Percentiles rank a stretch among this genome's conserved stretches.
phyloP scores from a whole-genome alignment of 345 rosid species.

The Pistacia atlantica region DNA sequence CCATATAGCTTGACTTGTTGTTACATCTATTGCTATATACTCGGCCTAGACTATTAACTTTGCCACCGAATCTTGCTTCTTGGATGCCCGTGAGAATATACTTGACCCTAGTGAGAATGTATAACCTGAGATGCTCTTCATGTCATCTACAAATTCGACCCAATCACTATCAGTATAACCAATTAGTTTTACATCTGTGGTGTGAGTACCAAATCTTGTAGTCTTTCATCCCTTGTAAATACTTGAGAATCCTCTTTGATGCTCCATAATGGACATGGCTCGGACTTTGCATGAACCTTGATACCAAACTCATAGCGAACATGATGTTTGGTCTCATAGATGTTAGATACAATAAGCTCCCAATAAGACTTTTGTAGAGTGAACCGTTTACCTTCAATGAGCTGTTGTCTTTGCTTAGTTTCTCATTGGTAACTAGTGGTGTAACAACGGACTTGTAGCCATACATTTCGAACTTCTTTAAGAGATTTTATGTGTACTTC shows the following conservation, averaged over 20 bases:
- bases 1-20: conserved; percentile 2
- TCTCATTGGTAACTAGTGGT: not conserved
- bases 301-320: not conserved
- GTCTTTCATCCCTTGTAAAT: not conserved
- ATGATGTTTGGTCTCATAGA: too few relatives aligned
- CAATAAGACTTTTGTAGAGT: conserved; percentile 2
- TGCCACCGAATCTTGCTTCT: not conserved
- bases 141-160: too few relatives aligned
- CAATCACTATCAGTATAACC: too few relatives aligned
- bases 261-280: not conserved
- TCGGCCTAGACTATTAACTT: not conserved
- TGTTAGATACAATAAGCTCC: not conserved
- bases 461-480: conserved; percentile 6
- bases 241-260: not conserved
- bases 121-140: not conserved
- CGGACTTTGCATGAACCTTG: not conserved
- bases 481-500: not conserved
- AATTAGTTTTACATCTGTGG: not conserved
- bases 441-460: not conserved
- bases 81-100: conserved; percentile 1
- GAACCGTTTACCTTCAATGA: not conserved
- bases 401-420: not conserved
- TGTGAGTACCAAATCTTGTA: not conserved
- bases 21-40: not conserved
- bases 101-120: not conserved